Evolutionary conservation across 495 filamentous ascomycete genomes (phyloP).

Genomic region (Aspergillus baeticus): DNA sequence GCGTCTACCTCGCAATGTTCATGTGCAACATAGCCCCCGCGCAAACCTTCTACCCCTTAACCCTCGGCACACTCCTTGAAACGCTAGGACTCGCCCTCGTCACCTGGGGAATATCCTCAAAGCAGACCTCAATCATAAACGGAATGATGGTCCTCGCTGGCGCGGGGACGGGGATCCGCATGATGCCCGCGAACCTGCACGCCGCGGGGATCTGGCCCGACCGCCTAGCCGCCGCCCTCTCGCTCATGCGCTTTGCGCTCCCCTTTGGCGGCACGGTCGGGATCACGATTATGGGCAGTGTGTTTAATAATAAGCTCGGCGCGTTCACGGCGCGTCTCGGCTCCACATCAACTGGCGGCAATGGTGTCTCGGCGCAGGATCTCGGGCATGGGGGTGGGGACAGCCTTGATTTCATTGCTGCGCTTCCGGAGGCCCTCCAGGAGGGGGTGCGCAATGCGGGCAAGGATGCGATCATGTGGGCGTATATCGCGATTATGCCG

Average conservation of each 20-base stretch:
- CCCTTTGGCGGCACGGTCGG: conserved; percentile 59
- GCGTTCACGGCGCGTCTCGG: background rate
- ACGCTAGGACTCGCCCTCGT: conserved; percentile 48
- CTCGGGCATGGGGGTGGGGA: conserved; percentile 10
- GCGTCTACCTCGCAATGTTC: conserved; percentile 53
- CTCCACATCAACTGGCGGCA: conserved; percentile 13
- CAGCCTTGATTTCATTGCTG: conserved; percentile 19
- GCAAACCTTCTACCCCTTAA: conserved; percentile 52
- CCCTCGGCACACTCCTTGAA: conserved; percentile 46
- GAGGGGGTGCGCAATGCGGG: conserved; percentile 26
- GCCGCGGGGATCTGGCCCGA: conserved; percentile 52
- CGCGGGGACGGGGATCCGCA: conserved; percentile 49
- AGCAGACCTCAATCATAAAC: conserved; percentile 43
- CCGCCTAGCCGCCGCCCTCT: conserved; percentile 49
- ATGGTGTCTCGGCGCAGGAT: background rate
- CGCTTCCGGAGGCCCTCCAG: conserved; percentile 25
- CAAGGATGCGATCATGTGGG: conserved; percentile 52
- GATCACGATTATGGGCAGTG: conserved; percentile 58
- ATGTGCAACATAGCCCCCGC: conserved; percentile 54
- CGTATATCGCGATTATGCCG: conserved; percentile 53
- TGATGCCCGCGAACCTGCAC: conserved; percentile 53
- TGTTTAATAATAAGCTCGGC: conserved; percentile 55
- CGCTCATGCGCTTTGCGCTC: conserved; percentile 47
- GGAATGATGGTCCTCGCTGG: conserved; percentile 62
- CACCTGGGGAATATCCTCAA: conserved; percentile 42